These are phyloP conservation scores for Penicillium arizonense DNA, from an alignment of 495 filamentous ascomycete genomes.

Conservation along the genomic window DNA sequence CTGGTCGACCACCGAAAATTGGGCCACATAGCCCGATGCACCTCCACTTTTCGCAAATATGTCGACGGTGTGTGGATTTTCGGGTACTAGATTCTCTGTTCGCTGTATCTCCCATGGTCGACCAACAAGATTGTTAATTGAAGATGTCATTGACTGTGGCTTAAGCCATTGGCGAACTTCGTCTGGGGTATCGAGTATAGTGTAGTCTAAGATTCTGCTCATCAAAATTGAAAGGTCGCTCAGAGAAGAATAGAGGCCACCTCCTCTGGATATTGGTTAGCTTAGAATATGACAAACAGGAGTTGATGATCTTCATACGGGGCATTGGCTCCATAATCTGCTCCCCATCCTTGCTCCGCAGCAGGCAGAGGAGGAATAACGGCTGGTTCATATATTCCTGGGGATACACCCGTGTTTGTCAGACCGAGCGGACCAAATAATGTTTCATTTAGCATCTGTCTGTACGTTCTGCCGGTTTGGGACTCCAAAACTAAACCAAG, in stretches of 20 bases:
- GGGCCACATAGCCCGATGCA: slow-evolving; percentile 12
- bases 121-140: slow-evolving; percentile 9
- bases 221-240: slow-evolving; percentile 11
- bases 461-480: slow-evolving; percentile 11
- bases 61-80: slow-evolving; percentile 11
- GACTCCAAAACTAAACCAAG: slow-evolving; percentile 8
- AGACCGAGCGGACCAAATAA: slow-evolving; percentile 9
- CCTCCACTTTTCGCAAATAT: slow-evolving; percentile 17
- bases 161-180: slow-evolving; percentile 15
- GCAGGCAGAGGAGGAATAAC: slow-evolving; percentile 4
- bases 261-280: slow-evolving; percentile 4
- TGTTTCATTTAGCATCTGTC: slow-evolving; percentile 6
- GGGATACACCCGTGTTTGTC: slow-evolving; percentile 10
- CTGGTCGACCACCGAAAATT: slow-evolving; percentile 12
- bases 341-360: slow-evolving; percentile 7
- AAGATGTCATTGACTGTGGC: slow-evolving; percentile 12
- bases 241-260: slow-evolving; percentile 10
- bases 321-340: slow-evolving; percentile 8
- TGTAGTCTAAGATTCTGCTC: slow-evolving; percentile 5
- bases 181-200: neutral
- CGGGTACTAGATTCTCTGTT: slow-evolving; percentile 8
- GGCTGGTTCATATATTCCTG: slow-evolving; percentile 3
- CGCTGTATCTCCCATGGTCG: slow-evolving; percentile 15
- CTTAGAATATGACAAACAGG: neutral
- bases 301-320: slow-evolving; percentile 4